Base-by-base conservation (phyloP, 1,139 yeast species). In the Blastobotrys malaysiensis region DNA sequence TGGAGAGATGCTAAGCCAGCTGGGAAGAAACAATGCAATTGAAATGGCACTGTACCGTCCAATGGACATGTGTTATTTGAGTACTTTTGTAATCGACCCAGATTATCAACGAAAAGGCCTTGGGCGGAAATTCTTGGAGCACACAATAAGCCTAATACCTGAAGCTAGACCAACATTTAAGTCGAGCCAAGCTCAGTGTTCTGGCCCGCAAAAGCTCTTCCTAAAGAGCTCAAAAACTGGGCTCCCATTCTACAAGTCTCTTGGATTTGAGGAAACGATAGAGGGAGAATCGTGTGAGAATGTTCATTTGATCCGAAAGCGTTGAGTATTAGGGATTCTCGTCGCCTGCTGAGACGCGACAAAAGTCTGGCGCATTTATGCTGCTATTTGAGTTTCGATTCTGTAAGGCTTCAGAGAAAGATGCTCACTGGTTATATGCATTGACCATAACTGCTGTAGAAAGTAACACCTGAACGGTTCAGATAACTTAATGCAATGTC, bases 71-170 rank as follows among this genome's bases (percentile, higher is more conserved):
- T 48, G 50, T 21, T 55, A 57, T 44, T 50, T 60, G 20, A 46
- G 55, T 11, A 54, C 36, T 16, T 53, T 60, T 45, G 52, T 50
- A 13, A 52, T 59, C n/a, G 43, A 54, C 21, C 60, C 58, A 3
- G 51, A 50, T 7, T 52, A 53, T 46, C 62, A 60, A 31, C 43
- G 56, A 14, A 47, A 51, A 19, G 60, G 60, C 1, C 50, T 39
- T 5, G 50, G 50, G 5, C 21, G 9, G 14, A 13, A 36, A 36
- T 48, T 48, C 36, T 20, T 48, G n/a, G 36, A 48, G 14, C 4
- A 20, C 26, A 39, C 45, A 3, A 31, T 48, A 21, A 19, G 20
- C 26, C 16, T 13, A n/a, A 48, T 48, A n/a, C 31, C 45, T 14
- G 14, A 36, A 22, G 9, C 11, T 14, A 9, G 14, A 7, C 39